phyloP scores from a whole-genome alignment of 192 early-diverging fungal genomes.

The Jimgerdemannia flammicorona region DNA sequence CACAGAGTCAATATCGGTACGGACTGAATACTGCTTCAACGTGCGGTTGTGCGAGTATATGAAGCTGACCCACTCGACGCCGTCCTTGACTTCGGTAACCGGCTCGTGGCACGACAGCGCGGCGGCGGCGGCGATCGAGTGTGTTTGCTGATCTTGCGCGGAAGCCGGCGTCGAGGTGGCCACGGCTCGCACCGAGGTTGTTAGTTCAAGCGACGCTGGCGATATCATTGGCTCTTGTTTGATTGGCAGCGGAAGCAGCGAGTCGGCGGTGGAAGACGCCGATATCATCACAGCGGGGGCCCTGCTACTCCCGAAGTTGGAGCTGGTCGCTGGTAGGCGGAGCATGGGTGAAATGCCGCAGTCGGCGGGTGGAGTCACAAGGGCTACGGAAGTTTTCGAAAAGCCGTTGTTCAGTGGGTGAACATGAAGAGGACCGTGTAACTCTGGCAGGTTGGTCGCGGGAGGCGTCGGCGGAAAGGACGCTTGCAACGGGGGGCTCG shows the following conservation, averaged over 20 bases:
- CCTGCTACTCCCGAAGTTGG: neutral
- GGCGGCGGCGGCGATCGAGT: conserved; percentile 7
- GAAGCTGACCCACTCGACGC: conserved; percentile 67
- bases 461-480: neutral
- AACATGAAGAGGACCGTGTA: neutral
- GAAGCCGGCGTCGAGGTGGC: neutral
- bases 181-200: neutral
- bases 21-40: conserved; percentile 55
- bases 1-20: conserved; percentile 69
- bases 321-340: neutral
- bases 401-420: neutral
- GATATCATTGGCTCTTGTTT: neutral
- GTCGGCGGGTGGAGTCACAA: neutral
- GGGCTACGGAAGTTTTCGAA: neutral
- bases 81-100: conserved; percentile 33
- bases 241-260: neutral
- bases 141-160: neutral
- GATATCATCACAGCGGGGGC: neutral
- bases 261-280: neutral
- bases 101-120: conserved; percentile 25
- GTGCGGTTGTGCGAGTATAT: conserved; percentile 65
- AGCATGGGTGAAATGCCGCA: neutral
- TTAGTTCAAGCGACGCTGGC: neutral
- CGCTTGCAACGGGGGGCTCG: neutral
- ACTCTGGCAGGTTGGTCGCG: neutral